Evolutionary conservation across 495 filamentous ascomycete species (phyloP).

Genomic region (Trichoderma virens): DNA sequence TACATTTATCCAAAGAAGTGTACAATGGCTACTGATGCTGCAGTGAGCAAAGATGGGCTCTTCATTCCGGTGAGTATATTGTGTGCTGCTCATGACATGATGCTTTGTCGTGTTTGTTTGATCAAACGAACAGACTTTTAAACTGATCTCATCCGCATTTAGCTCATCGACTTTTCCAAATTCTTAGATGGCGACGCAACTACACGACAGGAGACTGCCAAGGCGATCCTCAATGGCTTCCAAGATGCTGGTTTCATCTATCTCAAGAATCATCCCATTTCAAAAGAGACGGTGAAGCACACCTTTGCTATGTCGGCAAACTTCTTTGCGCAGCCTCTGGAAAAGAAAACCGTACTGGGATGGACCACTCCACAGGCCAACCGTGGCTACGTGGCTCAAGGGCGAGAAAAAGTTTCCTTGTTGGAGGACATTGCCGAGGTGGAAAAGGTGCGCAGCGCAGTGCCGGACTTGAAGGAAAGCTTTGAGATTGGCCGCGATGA

Average conservation of each 20-base stretch:
- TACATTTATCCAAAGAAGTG: neutral
- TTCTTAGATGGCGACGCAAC: slow-evolving; percentile 59
- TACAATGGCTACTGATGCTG: slow-evolving; percentile 40
- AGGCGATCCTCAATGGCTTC: slow-evolving; percentile 70
- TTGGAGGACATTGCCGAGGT: slow-evolving; percentile 52
- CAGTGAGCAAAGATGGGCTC: slow-evolving; percentile 58
- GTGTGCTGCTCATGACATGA: neutral
- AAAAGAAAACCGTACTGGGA: slow-evolving; percentile 59
- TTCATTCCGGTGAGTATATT: slow-evolving; percentile 55
- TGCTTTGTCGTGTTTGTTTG: too few species aligned
- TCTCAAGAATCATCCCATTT: slow-evolving; percentile 69
- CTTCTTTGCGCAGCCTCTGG: slow-evolving; percentile 63
- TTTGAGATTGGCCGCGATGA: slow-evolving; percentile 77
- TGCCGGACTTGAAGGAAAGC: slow-evolving; percentile 75
- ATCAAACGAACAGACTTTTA: neutral
- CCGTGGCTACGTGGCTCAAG: slow-evolving; percentile 67
- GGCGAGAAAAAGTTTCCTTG: slow-evolving; percentile 68
- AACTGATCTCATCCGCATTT: slow-evolving; percentile 15
- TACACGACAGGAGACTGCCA: slow-evolving; percentile 57
- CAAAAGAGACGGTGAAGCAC: slow-evolving; percentile 44
- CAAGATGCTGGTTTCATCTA: slow-evolving; percentile 86
- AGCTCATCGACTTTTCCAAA: slow-evolving; percentile 77
- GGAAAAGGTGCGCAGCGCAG: slow-evolving; percentile 46
- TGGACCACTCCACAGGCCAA: slow-evolving; percentile 71
- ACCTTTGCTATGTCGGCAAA: slow-evolving; percentile 65